Base-by-base conservation (phyloP, 2,329 filamentous ascomycete species). In the Hypocreales sp. region DNA sequence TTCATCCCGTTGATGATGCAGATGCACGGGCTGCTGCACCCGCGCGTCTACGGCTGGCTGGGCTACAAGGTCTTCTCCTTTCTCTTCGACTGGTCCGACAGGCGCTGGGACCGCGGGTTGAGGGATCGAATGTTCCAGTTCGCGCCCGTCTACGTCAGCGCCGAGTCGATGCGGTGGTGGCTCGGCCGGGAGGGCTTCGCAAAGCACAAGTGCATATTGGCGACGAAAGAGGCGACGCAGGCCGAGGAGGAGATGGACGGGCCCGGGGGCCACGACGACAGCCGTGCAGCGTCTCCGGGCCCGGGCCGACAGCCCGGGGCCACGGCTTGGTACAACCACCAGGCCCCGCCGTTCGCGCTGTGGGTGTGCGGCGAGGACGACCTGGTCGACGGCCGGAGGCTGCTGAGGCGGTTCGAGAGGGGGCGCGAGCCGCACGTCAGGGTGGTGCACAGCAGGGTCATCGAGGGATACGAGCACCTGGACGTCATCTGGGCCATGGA, bases 401-500 rank as follows among this genome's bases (percentile, higher is more conserved):
- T 94, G 7, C 58, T 94, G 3, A 61, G 69, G 13, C 66, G 87
- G 2, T 79, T 94, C 36, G 67, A 79, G 40, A 66, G 67, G 22
- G 79, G 79, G 0, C 63, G 80, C 15, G 87, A 95, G 50, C 87
- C 87, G 2, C 63, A 82, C 43, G 82, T 92, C 7, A 60, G 67
- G 21, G 56, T 94, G 5, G 80, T 93, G 5, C 80, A 93, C 52
- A 67, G 68, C 35, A 92, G 82, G 46, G 60, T 92, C 14, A 79
- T 94, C 23, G 72, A 81, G 3, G 81, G 78, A 25, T 92, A 93
- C 47, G 87, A 94, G 55, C 87, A 95, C 52, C 64, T 95, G 5
- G 87, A 94, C 53, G 82, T 94, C 2, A 72, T 95, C 20, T 94
- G 87, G 87, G 84, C 86, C 0, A 82, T 94, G 62, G 84, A 94